These are phyloP conservation scores for Pleurotus citrinopileatus DNA, from an alignment of 768 basidiomycete species.

Conservation along the genomic window DNA sequence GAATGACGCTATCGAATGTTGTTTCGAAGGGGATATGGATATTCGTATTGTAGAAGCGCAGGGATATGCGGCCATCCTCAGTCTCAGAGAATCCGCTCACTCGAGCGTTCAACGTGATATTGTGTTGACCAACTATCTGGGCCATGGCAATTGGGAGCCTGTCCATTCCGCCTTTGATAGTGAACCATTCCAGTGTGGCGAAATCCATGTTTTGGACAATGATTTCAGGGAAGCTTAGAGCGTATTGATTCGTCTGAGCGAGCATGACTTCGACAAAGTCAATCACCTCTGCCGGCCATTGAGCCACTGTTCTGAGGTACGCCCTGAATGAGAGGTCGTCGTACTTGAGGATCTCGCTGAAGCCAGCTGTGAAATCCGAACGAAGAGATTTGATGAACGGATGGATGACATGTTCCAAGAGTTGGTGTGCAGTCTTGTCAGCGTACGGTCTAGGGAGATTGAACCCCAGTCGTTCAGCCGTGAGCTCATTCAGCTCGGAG, in stretches of 20 bases:
- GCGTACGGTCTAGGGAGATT: background rate
- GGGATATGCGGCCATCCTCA: background rate
- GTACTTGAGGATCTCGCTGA: background rate
- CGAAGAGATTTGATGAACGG: constrained; percentile 3
- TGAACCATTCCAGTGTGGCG: constrained; percentile 7
- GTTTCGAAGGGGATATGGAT: background rate
- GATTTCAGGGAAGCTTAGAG: constrained; percentile 3
- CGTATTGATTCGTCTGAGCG: constrained; percentile 4
- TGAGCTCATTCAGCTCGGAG: background rate
- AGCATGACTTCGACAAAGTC: constrained; percentile 6
- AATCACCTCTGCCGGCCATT: constrained; percentile 6
- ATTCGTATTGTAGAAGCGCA: background rate
- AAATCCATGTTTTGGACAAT: constrained; percentile 6
- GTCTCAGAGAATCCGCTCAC: background rate
- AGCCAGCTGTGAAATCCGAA: background rate
- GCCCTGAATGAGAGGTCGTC: constrained; percentile 7
- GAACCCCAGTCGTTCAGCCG: constrained; percentile 5
- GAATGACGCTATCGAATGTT: constrained; percentile 1
- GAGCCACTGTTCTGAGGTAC: background rate
- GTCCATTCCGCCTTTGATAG: constrained; percentile 9
- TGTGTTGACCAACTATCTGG: background rate
- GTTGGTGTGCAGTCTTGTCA: background rate
- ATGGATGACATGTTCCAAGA: background rate
- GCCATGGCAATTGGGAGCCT: constrained; percentile 3
- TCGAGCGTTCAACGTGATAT: constrained; percentile 7